Evolutionary conservation across 2,329 filamentous ascomycete genomes (phyloP), one percentile per base, ranked within the genome.

Genomic region (Plenodomus tracheiphilus): DNA sequence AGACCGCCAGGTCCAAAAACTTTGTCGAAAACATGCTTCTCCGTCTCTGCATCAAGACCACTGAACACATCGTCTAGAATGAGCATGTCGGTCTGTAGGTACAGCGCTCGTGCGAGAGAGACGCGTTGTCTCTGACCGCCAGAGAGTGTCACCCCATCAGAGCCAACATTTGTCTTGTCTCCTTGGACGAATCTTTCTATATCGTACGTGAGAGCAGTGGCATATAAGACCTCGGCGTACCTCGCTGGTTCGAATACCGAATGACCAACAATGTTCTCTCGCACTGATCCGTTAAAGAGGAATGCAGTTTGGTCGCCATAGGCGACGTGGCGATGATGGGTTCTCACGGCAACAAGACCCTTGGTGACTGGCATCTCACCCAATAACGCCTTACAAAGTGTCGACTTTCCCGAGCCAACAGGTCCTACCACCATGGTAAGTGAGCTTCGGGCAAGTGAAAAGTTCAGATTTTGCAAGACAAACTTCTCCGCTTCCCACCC

Each of bases 101-200:
- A 81, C 7, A 80, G 62, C 18, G 79, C 78, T 44, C 79, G 70
- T 18, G 79, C 79, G 6, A 80, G 69, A n/a, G 76, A 20, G 42
- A 80, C 71, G 16, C 78, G 70, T 51, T 79, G 76, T 43, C 74
- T 75, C 52, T 81, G 79, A 3, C 79, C 79, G 13, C 77, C 77
- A 54, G 76, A 79, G 4, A 81, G 68, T 3, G 71, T 69, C 41
- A 77, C 66, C 10, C 78, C 79, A 47, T 75, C 73, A 54, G 72
- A 77, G 13, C 78, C 78, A 36, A 79, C 73, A 18, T 75, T 58
- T 4, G 77, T 79, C 25, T 68, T 53, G 39, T 73, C 54, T 11
- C 51, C 50, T 25, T 44, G 34, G 1, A 47, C 38, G 2, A 61
- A 39, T 7, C 32, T 43, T 2, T 32, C 44, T 11, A 61, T 21